Base-by-base conservation (phyloP, 768 basidiomycete species). In the Boletus rubescentipes region DNA sequence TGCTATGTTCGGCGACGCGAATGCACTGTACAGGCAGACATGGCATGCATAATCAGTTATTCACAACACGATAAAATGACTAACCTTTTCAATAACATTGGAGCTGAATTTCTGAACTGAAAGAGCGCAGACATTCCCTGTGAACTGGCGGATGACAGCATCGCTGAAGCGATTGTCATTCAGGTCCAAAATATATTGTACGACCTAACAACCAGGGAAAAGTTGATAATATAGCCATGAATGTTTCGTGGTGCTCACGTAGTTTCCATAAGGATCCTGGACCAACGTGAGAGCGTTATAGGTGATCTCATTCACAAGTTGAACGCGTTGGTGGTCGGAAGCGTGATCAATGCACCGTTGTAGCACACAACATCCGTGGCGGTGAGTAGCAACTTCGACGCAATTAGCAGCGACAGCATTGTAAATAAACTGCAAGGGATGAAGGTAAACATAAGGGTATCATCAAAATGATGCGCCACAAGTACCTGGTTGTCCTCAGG, bases 81-180 rank as follows among this genome's bases (percentile, higher is more conserved):
- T 10, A 36, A 89, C 90, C 81, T 97, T 97, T 75, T 97, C 95
- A 58, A 97, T 95, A 55, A 99, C 97, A 70, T 99, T 99, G 57
- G 96, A 98, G 58, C 93, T 96, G 75, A 99, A 99, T 75, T 99
- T 99, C 72, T 99, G 97, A 15, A 98, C 96, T 6, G 95, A 98
- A 49, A 99, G 77, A 6, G 93, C 93, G 70, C 95, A 98, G 55
- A 98, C 92, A 66, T 99, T 98, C 63, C 97, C 97, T 49, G 91
- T 77, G 73, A 98, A 99, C 68, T 98, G 97, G 59, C 96, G 87
- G 63, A 98, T 98, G 62, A 99, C 91, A 45, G 80, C 96, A 73
- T 98, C 96, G 61, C 93, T 96, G 80, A 98, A 99, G 40, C 97
- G 84, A 71, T 92, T 95, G 76, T 99, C 97, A 73, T 98, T 98